These are phyloP conservation scores for Fistulina hepatica DNA, from an alignment of 1,284 basidiomycete genomes.

Conservation along the genomic window DNA sequence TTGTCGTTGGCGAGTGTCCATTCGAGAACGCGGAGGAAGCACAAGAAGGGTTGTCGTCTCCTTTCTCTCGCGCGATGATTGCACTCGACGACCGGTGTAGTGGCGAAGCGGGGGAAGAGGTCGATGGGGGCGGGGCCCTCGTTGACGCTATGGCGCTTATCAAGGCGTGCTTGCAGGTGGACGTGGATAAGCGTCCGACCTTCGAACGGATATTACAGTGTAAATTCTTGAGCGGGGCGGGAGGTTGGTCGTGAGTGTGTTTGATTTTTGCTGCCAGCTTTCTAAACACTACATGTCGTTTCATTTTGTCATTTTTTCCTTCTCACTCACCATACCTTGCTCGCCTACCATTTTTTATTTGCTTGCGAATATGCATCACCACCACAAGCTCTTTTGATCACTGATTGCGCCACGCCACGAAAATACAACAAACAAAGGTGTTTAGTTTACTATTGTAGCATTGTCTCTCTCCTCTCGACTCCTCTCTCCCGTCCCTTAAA, in stretches of 20 bases:
- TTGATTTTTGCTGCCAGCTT: constrained; percentile 21
- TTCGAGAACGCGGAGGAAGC: constrained; percentile 83
- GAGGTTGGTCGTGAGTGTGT: constrained; percentile 49
- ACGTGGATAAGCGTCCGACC: constrained; percentile 62
- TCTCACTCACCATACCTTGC: not conserved
- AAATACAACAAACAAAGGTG: no score
- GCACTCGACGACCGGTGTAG: constrained; percentile 66
- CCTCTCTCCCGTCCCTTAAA: no score
- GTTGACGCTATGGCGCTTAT: constrained; percentile 76
- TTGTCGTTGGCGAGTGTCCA: constrained; percentile 92
- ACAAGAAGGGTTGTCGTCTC: constrained; percentile 65
- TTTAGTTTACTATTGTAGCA: no score
- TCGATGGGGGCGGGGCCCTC: constrained; percentile 70
- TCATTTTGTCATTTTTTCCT: constrained; percentile 1
- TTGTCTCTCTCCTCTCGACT: no score
- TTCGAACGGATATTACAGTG: constrained; percentile 72
- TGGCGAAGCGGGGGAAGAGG: constrained; percentile 63
- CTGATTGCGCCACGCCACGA: no score
- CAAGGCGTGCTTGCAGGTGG: constrained; percentile 66
- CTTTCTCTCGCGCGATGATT: constrained; percentile 61
- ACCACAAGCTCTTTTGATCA: no score
- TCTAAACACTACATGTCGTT: constrained; percentile 4
- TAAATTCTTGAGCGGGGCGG: constrained; percentile 63
- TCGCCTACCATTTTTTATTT: no score
- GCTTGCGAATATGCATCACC: no score